Evolutionary conservation across 1,284 basidiomycete species (phyloP).

Genomic region (Cerioporus squamosus): DNA sequence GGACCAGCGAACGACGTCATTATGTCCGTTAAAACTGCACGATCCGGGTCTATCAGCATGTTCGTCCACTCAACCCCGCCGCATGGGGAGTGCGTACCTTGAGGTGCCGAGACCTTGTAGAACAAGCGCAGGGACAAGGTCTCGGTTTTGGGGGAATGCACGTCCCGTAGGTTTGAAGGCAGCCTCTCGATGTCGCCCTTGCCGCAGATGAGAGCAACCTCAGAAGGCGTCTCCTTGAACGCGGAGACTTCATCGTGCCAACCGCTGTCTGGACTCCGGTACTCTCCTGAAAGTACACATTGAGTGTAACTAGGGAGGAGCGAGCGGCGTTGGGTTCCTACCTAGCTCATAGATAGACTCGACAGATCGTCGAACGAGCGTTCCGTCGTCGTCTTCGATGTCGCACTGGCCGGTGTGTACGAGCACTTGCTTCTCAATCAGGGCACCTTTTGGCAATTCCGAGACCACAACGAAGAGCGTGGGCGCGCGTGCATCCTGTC

Average conservation of each 20-base stretch:
- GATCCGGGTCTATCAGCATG: background rate
- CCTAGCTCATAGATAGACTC: constrained; percentile 47
- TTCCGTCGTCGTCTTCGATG: constrained; percentile 52
- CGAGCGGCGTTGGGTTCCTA: constrained; percentile 24
- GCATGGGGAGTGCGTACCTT: constrained; percentile 7
- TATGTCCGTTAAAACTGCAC: constrained; percentile 11
- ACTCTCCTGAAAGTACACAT: background rate
- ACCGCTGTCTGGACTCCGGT: constrained; percentile 20
- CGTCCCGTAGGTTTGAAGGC: constrained; percentile 21
- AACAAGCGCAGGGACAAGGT: constrained; percentile 51
- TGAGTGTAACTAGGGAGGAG: background rate
- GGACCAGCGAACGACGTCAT: constrained; percentile 19
- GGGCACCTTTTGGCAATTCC: constrained; percentile 77
- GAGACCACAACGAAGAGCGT: constrained; percentile 72
- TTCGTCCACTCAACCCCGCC: background rate
- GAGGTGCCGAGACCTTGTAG: constrained; percentile 36
- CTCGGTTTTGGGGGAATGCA: constrained; percentile 18
- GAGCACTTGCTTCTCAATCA: constrained; percentile 74
- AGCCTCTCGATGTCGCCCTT: constrained; percentile 41
- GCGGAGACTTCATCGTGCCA: constrained; percentile 52
- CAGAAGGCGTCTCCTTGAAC: constrained; percentile 42
- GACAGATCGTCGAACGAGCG: constrained; percentile 37
- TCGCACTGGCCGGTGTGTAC: constrained; percentile 65
- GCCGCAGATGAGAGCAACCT: constrained; percentile 49
- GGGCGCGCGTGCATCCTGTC: constrained; percentile 40